Conservation (phyloP, 371 early-diverging fungal genomes). For the Mucor velutinosus region DNA sequence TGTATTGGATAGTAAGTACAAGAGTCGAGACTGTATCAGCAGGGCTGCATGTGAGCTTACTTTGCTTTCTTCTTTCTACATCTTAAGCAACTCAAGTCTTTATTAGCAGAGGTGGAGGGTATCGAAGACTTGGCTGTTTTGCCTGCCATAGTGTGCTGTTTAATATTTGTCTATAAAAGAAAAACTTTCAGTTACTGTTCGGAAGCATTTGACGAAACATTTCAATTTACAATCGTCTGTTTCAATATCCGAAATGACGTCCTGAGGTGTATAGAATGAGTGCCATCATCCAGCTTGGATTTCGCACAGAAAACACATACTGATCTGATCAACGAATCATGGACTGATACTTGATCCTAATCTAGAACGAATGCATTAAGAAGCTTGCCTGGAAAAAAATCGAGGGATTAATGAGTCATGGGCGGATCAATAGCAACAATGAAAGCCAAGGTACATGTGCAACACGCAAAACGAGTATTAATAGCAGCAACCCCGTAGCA, state of each 20-base stretch:
- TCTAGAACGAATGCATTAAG: not conserved
- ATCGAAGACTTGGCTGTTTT: conserved; percentile 15
- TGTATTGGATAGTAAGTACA: too few relatives aligned
- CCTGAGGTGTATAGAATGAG: not conserved
- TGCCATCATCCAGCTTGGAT: too few relatives aligned
- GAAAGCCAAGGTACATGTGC: not conserved
- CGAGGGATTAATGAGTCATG: not conserved
- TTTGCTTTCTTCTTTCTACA: conserved; percentile 60
- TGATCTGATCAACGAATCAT: not conserved
- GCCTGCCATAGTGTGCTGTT: conserved; percentile 16
- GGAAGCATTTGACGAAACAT: not conserved
- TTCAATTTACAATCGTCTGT: not conserved
- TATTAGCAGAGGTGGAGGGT: conserved; percentile 23
- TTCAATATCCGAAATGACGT: conserved; percentile 7
- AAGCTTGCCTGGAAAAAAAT: too few relatives aligned
- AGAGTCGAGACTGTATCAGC: not conserved
- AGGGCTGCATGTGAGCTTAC: conserved; percentile 20
- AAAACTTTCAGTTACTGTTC: not conserved
- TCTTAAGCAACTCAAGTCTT: conserved; percentile 51
- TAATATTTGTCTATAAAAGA: not conserved
- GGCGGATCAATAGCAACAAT: not conserved
- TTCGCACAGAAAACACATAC: too few relatives aligned
- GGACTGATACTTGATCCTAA: not conserved
- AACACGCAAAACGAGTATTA: not conserved
- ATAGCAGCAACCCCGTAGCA: not conserved